phyloP scores from a whole-genome alignment of 2,329 filamentous ascomycete genomes.

The Claviceps digitariae region DNA sequence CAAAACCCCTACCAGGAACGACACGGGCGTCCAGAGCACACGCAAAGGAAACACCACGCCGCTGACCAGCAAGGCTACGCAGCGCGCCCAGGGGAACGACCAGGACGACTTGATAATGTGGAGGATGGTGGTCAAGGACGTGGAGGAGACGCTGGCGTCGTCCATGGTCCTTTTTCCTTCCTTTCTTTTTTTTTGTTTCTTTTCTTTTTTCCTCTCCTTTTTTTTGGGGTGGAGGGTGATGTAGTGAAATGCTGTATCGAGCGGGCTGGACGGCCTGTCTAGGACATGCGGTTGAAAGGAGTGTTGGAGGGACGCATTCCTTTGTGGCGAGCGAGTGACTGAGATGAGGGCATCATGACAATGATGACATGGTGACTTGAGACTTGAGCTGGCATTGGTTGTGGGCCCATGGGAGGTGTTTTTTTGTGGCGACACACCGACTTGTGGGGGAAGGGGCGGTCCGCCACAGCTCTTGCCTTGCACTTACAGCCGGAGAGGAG shows the following conservation, averaged over 20 bases:
- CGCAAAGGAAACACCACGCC: slow-evolving; percentile 6
- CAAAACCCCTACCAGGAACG: background rate
- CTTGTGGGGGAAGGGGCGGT: background rate
- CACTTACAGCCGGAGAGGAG: background rate
- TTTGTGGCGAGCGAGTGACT: background rate
- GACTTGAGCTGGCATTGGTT: background rate
- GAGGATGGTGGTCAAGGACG: slow-evolving; percentile 12
- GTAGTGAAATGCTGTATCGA: background rate
- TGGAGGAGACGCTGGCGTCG: slow-evolving; percentile 8
- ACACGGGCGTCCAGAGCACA: slow-evolving; percentile 3
- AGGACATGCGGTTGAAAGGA: background rate
- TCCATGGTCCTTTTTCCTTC: slow-evolving; percentile 4
- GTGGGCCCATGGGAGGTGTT: background rate
- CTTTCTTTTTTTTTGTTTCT: background rate
- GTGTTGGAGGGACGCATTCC: background rate
- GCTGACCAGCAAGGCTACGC: slow-evolving; percentile 11
- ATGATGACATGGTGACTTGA: background rate
- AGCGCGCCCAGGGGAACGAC: slow-evolving; percentile 16
- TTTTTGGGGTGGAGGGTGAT: no score
- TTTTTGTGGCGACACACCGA: background rate
- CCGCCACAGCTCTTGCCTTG: background rate
- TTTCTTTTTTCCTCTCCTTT: background rate
- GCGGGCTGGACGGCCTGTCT: background rate
- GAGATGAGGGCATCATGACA: background rate
- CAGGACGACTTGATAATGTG: slow-evolving; percentile 14